Evolutionary conservation across 768 basidiomycete species (phyloP).

Genomic region (Termitomyces titanicus): DNA sequence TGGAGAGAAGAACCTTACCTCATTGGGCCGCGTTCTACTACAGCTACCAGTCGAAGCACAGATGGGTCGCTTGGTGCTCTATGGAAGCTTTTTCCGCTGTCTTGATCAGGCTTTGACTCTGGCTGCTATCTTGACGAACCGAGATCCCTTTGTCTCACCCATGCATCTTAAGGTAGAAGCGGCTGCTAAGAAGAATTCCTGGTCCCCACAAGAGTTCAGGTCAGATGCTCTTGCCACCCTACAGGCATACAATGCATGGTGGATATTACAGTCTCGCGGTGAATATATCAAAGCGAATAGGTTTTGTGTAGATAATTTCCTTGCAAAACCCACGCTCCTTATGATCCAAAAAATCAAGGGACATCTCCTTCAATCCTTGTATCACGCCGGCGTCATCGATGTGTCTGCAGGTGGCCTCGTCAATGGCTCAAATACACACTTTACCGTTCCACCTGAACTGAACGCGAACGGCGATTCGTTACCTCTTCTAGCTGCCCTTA

Average conservation of each 20-base stretch:
- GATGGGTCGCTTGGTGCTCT: conserved; percentile 85
- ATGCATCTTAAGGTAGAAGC: conserved; percentile 72
- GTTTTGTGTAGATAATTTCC: conserved; percentile 84
- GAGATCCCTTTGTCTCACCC: conserved; percentile 88
- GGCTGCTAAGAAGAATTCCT: conserved; percentile 67
- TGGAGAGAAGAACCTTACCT: conserved; percentile 68
- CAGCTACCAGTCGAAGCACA: conserved; percentile 89
- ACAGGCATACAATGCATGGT: conserved; percentile 82
- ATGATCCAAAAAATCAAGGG: conserved; percentile 77
- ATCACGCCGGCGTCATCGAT: conserved; percentile 77
- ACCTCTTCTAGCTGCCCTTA: conserved; percentile 77
- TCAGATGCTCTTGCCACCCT: conserved; percentile 82
- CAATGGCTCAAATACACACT: conserved; percentile 27
- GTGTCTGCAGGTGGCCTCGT: conserved; percentile 67
- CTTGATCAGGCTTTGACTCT: conserved; percentile 84
- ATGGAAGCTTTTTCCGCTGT: conserved; percentile 91
- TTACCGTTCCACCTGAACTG: conserved; percentile 58
- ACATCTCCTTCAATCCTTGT: conserved; percentile 74
- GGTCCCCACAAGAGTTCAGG: conserved; percentile 75
- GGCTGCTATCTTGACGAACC: conserved; percentile 86
- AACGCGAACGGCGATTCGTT: conserved; percentile 71
- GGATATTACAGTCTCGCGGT: conserved; percentile 60
- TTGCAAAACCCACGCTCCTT: conserved; percentile 80
- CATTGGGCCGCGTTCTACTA: conserved; percentile 83
- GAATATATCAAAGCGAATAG: conserved; percentile 63